Conservation (phyloP, 2,329 filamentous ascomycete species). For the Alternaria burnsii region DNA sequence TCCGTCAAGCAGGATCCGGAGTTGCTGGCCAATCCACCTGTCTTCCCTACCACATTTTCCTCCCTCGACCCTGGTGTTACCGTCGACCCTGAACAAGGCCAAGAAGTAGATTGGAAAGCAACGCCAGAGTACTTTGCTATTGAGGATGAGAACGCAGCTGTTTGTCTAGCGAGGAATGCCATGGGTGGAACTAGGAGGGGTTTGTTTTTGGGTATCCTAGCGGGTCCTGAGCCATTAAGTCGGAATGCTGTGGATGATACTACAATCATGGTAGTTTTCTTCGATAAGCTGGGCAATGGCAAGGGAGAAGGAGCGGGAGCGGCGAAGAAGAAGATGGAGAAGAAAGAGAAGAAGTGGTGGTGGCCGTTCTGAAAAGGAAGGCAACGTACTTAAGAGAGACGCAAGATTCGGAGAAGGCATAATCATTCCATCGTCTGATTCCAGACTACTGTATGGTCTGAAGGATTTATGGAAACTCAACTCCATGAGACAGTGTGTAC, state of each 20-base stretch:
- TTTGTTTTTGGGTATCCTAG: slow-evolving; percentile 53
- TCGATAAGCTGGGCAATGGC: slow-evolving; percentile 48
- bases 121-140: slow-evolving; percentile 57
- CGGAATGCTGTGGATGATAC: slow-evolving; percentile 60
- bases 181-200: slow-evolving; percentile 58
- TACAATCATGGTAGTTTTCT: slow-evolving; percentile 64
- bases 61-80: slow-evolving; percentile 45
- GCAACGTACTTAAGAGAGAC: no score
- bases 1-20: slow-evolving; percentile 29
- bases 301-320: neutral
- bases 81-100: slow-evolving; percentile 45
- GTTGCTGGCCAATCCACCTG: slow-evolving; percentile 11
- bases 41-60: slow-evolving; percentile 14
- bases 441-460: neutral
- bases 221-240: slow-evolving; percentile 41
- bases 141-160: slow-evolving; percentile 62
- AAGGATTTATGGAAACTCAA: neutral
- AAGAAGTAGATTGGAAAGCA: slow-evolving; percentile 53
- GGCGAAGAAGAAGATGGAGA: slow-evolving; percentile 22
- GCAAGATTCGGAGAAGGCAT: neutral
- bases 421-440: neutral
- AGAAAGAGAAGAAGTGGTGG: slow-evolving; percentile 6
- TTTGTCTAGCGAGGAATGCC: slow-evolving; percentile 62
- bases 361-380: neutral
- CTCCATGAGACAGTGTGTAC: neutral